Base-by-base conservation (phyloP, 768 basidiomycete genomes). In the Xerocomus potaroensis region DNA sequence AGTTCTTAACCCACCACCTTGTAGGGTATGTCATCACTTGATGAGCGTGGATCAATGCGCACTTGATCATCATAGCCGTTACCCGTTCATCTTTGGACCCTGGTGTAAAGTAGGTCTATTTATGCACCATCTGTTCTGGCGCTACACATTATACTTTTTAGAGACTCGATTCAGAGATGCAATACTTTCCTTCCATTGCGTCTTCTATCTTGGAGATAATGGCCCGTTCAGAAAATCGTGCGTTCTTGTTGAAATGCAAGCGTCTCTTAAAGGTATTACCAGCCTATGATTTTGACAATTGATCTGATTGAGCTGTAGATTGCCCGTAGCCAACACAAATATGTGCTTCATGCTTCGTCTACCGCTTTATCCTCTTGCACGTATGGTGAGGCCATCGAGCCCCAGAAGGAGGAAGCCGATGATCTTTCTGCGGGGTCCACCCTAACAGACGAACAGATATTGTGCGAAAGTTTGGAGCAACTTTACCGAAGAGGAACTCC, bases 1-100 rank as follows among this genome's bases (percentile, higher is more conserved):
- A 78, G 38, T 81, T 85, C 53, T 70, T 79, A 29, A 75, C 64
- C 18, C 69, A 72, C 53, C 80, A 86, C 42, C 68, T 87, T 29
- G 76, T 83, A 38, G 78, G 72, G 84, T 83, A 55, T 34, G 72
- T 63, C 21, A 15, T 30, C 42, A 21, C 39, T 47, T 41, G 19
- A 43, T 31, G 27, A 6, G 18, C 32, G 38, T 34, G 49, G 30
- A 45, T 43, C 42, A 48, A 55, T 51, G 39, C 53, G 26, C 29
- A 42, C 29, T 45, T 16, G 18, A 60, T 36, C 18, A 27, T 29
- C 33, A 26, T 54, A 90, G 88, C 57, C 80, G 81, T 3, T 88
- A 89, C 66, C 88, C 88, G 18, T 70, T 87, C 31, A 77, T 89
- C 46, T 91, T 90, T 61, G 88, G 88, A 3, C 64, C 72, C 22